Evolutionary conservation across 1,139 yeast species (phyloP).

Genomic region (Schizosaccharomyces versatilis): DNA sequence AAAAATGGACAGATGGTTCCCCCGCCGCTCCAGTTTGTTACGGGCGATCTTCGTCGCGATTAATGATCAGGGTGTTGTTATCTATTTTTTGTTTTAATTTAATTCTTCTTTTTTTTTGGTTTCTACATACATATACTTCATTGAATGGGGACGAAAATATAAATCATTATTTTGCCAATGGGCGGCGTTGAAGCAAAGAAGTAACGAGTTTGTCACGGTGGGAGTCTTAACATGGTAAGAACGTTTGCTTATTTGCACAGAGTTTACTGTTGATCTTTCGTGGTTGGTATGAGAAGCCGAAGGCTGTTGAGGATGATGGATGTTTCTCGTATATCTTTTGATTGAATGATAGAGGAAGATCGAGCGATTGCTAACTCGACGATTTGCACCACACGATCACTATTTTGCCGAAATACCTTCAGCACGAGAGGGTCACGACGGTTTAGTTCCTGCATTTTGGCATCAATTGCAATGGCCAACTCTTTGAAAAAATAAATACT

Average conservation of each 20-base stretch:
- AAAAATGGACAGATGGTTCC: slow-evolving; percentile 2
- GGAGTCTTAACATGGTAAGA: too few relatives aligned
- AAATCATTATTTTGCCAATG: too few relatives aligned
- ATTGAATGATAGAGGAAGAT: background rate
- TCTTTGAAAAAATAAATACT: background rate
- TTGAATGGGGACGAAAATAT: too few relatives aligned
- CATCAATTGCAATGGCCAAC: background rate
- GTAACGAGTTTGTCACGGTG: too few relatives aligned
- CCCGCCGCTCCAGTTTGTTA: background rate
- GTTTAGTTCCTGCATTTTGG: background rate
- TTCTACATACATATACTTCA: background rate
- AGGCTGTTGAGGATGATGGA: background rate
- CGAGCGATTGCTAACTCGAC: background rate
- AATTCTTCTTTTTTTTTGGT: background rate
- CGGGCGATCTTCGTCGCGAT: slow-evolving; percentile 4
- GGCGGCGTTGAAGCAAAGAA: too few relatives aligned
- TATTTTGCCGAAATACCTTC: background rate
- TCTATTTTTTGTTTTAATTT: background rate
- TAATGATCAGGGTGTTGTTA: background rate
- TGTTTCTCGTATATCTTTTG: background rate
- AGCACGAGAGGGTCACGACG: background rate
- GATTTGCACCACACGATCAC: background rate
- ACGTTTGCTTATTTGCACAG: background rate
- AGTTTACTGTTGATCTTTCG: background rate
- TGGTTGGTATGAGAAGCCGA: background rate